Evolutionary conservation across 2,329 filamentous ascomycete species (phyloP), one percentile per base, ranked within the genome.

Genomic region (Chrysosporium queenslandicum): DNA sequence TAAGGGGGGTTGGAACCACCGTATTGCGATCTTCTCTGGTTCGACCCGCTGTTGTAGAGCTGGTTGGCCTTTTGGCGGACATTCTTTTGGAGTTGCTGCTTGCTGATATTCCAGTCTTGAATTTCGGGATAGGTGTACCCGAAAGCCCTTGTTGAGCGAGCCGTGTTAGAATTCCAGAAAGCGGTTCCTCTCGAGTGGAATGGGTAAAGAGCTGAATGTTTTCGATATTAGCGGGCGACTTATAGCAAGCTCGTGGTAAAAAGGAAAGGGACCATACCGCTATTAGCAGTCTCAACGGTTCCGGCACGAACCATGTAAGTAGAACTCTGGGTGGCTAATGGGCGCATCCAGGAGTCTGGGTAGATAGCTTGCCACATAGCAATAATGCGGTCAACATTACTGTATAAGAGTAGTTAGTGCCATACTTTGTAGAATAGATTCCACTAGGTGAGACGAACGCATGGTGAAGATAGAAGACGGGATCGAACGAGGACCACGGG

Each of bases 351-450:
- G 25, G 77, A 77, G 18, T 80, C 71, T 0, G 84, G 85, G 57
- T 92, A 78, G 12, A 92, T 66, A 0, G 76, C 73, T 69, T 92
- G 86, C 86, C 86, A 92, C 55, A 94, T 77, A 29, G 86, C 80
- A 56, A 88, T 80, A 25, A 86, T 67, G 2, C 87, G 79, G 62
- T 94, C 87, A 6, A 88, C 77, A 66, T 86, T 89, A 56, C 75
- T 72, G 16, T 18, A 16, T 6, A 14, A 42, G 23, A 27, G n/a
- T n/a, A n/a, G n/a, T 55, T 50, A 53, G 41, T 6, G 11, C 18
- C 16, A 11, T 1, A 20, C 5, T 32, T 5, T 3, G 23, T 16
- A 30, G 4, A 16, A 20, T 2, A 25, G 5, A 9, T 25, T 21
- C 18, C 1, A 43, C 3, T 36, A 11, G 30, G 23, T 18, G 29